Base-by-base conservation (phyloP, 2,329 filamentous ascomycete species). In the Dothistroma septosporum region DNA sequence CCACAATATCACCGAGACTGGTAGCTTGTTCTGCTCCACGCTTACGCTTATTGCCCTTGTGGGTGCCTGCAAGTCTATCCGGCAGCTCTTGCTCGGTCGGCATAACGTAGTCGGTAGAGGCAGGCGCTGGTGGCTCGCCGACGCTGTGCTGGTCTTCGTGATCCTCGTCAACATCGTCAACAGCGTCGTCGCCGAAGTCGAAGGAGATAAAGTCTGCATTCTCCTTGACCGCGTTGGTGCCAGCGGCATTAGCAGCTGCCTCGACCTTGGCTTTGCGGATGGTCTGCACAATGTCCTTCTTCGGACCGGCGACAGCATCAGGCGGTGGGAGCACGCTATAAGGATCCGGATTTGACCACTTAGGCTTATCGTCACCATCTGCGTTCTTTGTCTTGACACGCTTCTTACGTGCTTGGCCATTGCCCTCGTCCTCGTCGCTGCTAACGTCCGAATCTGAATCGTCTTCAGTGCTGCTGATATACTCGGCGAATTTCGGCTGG, bases 261-360 rank as follows among this genome's bases (percentile, higher is more conserved):
- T 87, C 84, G 35, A 92, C 80, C 53, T 92, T 90, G 1, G 92
- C 91, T 72, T 96, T 97, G 68, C 92, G 87, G 68, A 97, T 97
- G 62, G 96, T 76, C 70, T 95, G 90, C 37, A 97, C 90, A 44
- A 97, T 88, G 66, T 97, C 92, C 67, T 86, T 87, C 75, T 88
- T 91, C 76, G 94, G 95, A 21, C 84, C 83, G 44, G 84, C 81
- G 5, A 79, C 81, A 58, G 92, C 88, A 65, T 92, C 89, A 0
- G 87, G 85, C 7, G 91, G 92, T 9, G 93, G 93, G 10, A 96
- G 80, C 1, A 86, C 89, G 6, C 91, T 96, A 75, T 97, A 97
- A 0, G 92, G 92, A 73, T 97, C 93, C 3, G 93, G 92, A 68
- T 97, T 97, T 4, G 92, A 96, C 93, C 93, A 97, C 74, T 89